phyloP scores from a whole-genome alignment of 1,284 basidiomycete species.

The Cronartium quercuum region DNA sequence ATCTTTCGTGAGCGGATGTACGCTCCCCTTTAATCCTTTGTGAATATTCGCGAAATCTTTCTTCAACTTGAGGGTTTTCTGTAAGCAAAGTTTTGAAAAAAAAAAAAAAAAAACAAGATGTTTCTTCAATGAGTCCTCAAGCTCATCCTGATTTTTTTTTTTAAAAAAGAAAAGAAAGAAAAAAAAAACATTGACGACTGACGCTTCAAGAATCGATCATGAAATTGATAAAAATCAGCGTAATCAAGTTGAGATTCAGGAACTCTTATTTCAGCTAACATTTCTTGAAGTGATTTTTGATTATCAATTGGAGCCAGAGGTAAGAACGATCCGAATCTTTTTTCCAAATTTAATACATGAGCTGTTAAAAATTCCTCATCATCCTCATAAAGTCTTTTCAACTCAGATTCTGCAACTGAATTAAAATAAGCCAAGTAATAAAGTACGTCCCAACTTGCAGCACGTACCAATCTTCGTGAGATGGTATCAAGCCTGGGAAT shows the following conservation, averaged over 20 bases:
- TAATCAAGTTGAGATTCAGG: not conserved
- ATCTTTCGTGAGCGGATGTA: too few relatives aligned
- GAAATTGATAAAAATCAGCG: not conserved
- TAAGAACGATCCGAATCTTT: not conserved
- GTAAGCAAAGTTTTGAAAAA: too few relatives aligned
- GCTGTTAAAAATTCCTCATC: not conserved
- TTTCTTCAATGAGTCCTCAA: too few relatives aligned
- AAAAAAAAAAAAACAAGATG: too few relatives aligned
- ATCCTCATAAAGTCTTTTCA: not conserved
- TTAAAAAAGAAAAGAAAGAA: not conserved
- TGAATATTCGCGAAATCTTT: too few relatives aligned
- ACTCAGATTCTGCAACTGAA: not conserved
- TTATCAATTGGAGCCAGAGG: not conserved
- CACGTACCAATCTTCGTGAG: not conserved
- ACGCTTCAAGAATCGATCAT: not conserved
- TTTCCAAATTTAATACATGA: not conserved
- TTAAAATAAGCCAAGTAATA: not conserved
- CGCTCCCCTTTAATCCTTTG: too few relatives aligned
- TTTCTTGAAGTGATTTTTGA: not conserved
- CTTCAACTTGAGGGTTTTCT: too few relatives aligned
- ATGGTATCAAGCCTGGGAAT: not conserved
- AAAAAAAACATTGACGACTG: not conserved
- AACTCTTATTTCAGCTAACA: not conserved
- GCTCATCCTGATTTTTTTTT: not conserved
- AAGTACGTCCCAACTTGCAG: not conserved